Conservation (phyloP, 2,329 filamentous ascomycete species). For the Metarhizium guizhouense region DNA sequence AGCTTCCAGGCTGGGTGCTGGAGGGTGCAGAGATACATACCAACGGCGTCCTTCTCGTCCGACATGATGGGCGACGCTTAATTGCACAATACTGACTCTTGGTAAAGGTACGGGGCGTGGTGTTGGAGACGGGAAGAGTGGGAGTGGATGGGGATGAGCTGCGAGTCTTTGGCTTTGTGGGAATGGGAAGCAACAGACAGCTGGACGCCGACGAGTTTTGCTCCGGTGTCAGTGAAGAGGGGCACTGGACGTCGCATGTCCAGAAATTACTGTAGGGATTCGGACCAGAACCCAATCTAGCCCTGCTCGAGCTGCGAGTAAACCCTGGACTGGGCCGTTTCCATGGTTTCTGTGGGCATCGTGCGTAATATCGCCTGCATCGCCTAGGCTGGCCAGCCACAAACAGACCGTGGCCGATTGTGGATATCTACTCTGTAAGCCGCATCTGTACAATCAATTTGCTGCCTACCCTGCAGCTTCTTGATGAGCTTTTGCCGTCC, state of each 20-base stretch:
- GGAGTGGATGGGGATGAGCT: slow-evolving; percentile 5
- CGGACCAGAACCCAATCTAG: neutral
- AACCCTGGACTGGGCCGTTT: neutral
- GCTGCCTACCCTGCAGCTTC: too few species aligned
- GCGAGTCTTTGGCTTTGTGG: neutral
- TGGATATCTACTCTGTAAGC: neutral
- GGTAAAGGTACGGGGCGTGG: neutral
- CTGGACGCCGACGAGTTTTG: neutral
- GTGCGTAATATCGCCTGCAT: neutral
- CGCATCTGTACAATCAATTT: neutral
- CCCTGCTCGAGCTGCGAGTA: neutral
- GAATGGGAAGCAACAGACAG: neutral
- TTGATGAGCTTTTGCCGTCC: too few species aligned
- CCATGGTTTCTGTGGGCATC: neutral
- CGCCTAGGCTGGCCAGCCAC: neutral
- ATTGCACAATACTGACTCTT: neutral
- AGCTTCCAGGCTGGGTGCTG: neutral
- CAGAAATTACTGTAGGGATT: too few species aligned
- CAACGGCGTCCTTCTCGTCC: slow-evolving; percentile 35
- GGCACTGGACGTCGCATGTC: neutral
- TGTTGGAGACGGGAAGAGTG: neutral
- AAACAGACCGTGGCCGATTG: neutral
- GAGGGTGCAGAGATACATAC: slow-evolving; percentile 21
- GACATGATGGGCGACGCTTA: slow-evolving; percentile 28
- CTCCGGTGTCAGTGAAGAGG: neutral